A percentile compares a stretch with the other conserved stretches of the same genome.
phyloP scores from a whole-genome alignment of 768 basidiomycete species.

The Tylopilus sp. region DNA sequence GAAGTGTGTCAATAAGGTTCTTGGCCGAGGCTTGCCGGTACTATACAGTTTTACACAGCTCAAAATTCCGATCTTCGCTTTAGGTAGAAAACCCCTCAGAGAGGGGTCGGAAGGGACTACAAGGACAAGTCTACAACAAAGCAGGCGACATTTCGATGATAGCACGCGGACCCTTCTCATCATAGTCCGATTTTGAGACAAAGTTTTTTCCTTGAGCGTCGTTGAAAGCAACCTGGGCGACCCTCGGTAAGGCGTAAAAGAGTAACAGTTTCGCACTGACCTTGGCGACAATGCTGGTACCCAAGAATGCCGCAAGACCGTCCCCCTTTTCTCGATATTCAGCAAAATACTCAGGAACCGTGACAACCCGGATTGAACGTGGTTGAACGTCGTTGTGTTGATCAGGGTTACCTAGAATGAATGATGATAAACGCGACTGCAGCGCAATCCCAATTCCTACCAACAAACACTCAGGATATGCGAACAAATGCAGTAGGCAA shows the following conservation, averaged over 20 bases:
- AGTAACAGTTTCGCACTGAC: conserved; percentile 34
- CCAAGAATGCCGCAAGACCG: conserved; percentile 76
- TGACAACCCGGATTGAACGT: conserved; percentile 56
- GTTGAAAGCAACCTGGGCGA: conserved; percentile 64
- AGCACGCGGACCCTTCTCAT: conserved; percentile 64
- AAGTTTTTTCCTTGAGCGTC: conserved; percentile 65
- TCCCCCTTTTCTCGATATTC: conserved; percentile 88
- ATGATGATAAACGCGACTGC: conserved; percentile 67
- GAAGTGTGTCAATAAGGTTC: conserved; percentile 12
- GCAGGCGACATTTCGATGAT: conserved; percentile 78
- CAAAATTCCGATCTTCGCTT: conserved; percentile 27
- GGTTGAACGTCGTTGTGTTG: conserved; percentile 70
- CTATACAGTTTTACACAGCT: conserved; percentile 29
- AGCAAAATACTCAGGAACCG: conserved; percentile 85
- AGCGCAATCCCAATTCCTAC: conserved; percentile 65
- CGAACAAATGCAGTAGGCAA: background rate
- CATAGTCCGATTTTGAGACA: conserved; percentile 78
- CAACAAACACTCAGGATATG: background rate
- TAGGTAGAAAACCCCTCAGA: too few species aligned
- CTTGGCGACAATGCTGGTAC: conserved; percentile 82
- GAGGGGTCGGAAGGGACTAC: background rate
- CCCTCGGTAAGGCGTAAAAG: conserved; percentile 1
- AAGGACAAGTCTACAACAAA: conserved; percentile 53
- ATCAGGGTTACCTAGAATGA: conserved; percentile 56
- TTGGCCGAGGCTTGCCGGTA: conserved; percentile 13